Base-by-base conservation (phyloP, 495 filamentous ascomycete species). In the Trichoderma erinaceum region DNA sequence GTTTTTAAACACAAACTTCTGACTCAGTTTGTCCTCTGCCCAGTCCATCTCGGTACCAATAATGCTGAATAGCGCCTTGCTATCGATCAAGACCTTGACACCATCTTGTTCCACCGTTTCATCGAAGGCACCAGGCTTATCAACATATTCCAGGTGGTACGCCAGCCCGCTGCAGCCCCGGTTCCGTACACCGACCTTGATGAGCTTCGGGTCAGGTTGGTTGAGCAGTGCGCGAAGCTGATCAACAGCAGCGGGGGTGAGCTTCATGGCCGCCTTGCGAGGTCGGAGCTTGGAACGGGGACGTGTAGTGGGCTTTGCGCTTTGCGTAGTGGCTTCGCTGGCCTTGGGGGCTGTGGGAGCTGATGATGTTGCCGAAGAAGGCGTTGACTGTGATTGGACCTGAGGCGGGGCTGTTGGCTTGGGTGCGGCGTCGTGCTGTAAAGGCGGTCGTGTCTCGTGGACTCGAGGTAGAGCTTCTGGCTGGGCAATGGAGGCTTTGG, bases 11-110 rank as follows among this genome's bases (percentile, higher is more conserved):
- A 97, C 88, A 80, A 99, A 99, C 72, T 89, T 82, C 74, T 89
- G 84, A 75, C 87, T 96, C 72, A 99, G 75, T 78, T 94, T 96
- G 73, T 97, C 96, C 78, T 98, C 93, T 3, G 94, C 86, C 94
- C 93, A 99, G 75, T 99, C 95, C 95, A 99, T 99, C 83, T 98
- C 95, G 72, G 91, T 97, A 11, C 96, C 95, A 76, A 99, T 97
- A 56, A 99, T 97, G 75, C 92, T 97, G 72, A 99, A 95, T 68
- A 99, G 80, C 69, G 95, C 95, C 79, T 97, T 98, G 79, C 90
- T 93, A 79, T 99, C 95, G 66, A 99, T 92, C 77, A 99, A 73
- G 41, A 99, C 96, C 81, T 90, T 95, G 16, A 99, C 95, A 4
- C 93, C 95, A 72, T 97, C 95, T 75, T 98, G 96, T 73, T 95